phyloP scores from a whole-genome alignment of 2,329 filamentous ascomycete species.

The Penicillium sp. region DNA sequence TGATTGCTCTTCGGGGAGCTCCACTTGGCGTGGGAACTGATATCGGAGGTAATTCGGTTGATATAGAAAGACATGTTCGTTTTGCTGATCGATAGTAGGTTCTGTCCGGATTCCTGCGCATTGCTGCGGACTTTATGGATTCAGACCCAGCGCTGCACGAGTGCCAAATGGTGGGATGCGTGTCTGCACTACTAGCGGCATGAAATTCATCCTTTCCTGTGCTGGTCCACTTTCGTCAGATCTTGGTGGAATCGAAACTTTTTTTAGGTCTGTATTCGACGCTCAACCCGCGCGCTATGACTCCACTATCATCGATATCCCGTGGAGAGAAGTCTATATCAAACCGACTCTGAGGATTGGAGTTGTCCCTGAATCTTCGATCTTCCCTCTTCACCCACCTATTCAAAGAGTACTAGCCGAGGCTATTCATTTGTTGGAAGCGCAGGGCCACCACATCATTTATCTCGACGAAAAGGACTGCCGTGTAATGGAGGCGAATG shows the following conservation, averaged over 20 bases:
- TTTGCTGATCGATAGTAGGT: conserved; percentile 17
- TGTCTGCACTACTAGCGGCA: conserved; percentile 17
- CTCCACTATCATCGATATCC: conserved; percentile 20
- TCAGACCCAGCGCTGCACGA: conserved; percentile 30
- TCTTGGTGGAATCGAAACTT: conserved; percentile 18
- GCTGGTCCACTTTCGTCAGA: conserved; percentile 20
- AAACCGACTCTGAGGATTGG: conserved; percentile 45
- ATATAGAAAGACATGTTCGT: background rate
- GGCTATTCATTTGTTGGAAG: conserved; percentile 39
- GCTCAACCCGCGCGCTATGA: conserved; percentile 18
- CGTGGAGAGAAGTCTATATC: conserved; percentile 16
- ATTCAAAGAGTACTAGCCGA: conserved; percentile 45
- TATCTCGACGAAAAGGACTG: conserved; percentile 22
- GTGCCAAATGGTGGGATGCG: conserved; percentile 24
- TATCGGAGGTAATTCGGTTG: conserved; percentile 44
- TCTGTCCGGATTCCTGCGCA: conserved; percentile 33
- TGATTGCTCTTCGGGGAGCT: conserved; percentile 61
- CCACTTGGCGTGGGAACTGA: conserved; percentile 63
- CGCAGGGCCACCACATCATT: conserved; percentile 47
- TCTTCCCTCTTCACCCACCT: conserved; percentile 51
- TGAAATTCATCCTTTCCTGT: conserved; percentile 23
- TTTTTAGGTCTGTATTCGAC: conserved; percentile 14
- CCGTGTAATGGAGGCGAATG: conserved; percentile 14
- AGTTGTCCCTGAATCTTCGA: conserved; percentile 46
- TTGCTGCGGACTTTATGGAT: conserved; percentile 33